These are phyloP conservation scores for Apiospora phragmitis DNA, from an alignment of 2,329 filamentous ascomycete species.

Conservation along the genomic window DNA sequence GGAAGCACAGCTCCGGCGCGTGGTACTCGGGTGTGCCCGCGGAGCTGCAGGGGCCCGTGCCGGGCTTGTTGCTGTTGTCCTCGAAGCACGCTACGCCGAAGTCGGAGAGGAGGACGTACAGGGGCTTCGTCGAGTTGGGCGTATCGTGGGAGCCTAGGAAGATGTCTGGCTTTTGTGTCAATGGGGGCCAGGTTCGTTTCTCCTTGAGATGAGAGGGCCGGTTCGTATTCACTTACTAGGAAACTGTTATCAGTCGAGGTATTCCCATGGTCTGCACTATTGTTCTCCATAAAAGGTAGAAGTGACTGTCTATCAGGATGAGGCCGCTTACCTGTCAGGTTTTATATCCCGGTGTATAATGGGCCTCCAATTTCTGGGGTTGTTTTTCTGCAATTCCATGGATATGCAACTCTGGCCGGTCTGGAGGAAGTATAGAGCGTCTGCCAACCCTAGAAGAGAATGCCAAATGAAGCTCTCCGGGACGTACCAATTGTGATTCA, in stretches of 20 bases:
- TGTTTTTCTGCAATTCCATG: slow-evolving; percentile 11
- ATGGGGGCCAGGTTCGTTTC: not conserved
- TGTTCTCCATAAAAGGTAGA: not conserved
- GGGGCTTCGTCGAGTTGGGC: slow-evolving; percentile 19
- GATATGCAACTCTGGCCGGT: slow-evolving; percentile 19
- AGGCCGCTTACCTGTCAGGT: slow-evolving; percentile 14
- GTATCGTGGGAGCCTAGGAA: slow-evolving; percentile 22
- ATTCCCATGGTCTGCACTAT: not conserved
- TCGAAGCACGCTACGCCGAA: slow-evolving; percentile 18
- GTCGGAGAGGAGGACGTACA: slow-evolving; percentile 21
- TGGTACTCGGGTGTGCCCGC: slow-evolving; percentile 18
- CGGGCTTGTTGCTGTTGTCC: not conserved
- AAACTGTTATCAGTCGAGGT: not conserved
- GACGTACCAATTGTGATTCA: slow-evolving; percentile 1
- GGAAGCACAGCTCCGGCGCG: slow-evolving; percentile 21
- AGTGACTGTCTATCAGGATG: not conserved
- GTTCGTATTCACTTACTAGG: not conserved
- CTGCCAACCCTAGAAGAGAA: slow-evolving; percentile 17
- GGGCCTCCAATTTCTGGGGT: slow-evolving; percentile 15
- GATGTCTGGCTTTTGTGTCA: slow-evolving; percentile 14
- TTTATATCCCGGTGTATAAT: slow-evolving; percentile 25
- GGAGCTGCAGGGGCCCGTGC: not conserved
- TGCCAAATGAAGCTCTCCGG: slow-evolving; percentile 25
- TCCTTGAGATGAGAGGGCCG: not conserved
- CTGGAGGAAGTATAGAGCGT: slow-evolving; percentile 19